Conservation (phyloP, 495 filamentous ascomycete genomes). For the Cetradonia linearis region DNA sequence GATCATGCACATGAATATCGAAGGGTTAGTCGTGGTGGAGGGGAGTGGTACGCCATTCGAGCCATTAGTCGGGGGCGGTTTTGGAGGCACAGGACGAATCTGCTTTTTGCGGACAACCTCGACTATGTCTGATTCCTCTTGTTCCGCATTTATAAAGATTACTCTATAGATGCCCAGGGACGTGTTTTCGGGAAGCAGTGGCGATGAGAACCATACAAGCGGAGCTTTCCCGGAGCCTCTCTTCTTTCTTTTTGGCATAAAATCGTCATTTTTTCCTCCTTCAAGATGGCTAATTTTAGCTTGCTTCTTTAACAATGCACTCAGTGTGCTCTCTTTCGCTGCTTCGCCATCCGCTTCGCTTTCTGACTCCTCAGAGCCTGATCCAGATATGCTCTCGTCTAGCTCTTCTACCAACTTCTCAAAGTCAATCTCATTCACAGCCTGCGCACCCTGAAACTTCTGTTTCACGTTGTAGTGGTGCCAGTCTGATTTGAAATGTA, state of each 20-base stretch:
- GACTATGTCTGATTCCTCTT: conserved; percentile 49
- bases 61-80: conserved; percentile 36
- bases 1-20: conserved; percentile 96
- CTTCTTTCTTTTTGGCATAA: conserved; percentile 35
- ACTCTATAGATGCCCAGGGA: conserved; percentile 78
- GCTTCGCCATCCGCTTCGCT: conserved; percentile 45
- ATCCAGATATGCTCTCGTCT: conserved; percentile 87
- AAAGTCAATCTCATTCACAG: conserved; percentile 70
- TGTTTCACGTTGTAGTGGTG: conserved; percentile 93
- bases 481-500: conserved; percentile 81
- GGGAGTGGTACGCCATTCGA: conserved; percentile 41
- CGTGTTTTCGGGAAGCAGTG: conserved; percentile 61
- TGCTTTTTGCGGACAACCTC: conserved; percentile 66
- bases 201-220: conserved; percentile 74
- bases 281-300: conserved; percentile 52
- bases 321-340: conserved; percentile 53
- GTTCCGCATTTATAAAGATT: conserved; percentile 65
- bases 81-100: conserved; percentile 52
- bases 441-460: conserved; percentile 57
- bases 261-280: conserved; percentile 40
- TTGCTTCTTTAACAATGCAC: conserved; percentile 70
- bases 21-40: conserved; percentile 50
- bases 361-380: conserved; percentile 45
- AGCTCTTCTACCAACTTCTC: conserved; percentile 71
- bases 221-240: conserved; percentile 57